phyloP scores from a whole-genome alignment of 352 stramenopile genomes.

The Phytopythium sindhum region DNA sequence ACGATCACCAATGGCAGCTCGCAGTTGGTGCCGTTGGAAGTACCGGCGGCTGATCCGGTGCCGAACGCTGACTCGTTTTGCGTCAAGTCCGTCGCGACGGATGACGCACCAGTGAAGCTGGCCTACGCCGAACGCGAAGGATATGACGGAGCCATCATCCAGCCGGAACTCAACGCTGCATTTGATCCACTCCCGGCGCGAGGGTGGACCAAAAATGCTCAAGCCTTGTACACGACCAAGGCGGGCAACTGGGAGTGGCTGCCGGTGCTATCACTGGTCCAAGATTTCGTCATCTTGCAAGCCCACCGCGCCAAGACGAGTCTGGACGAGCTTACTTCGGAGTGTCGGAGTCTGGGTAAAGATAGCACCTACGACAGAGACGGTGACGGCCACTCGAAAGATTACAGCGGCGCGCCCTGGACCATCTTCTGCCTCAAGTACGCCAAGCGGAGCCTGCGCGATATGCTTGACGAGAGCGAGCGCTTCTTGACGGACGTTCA shows the following conservation, averaged over 20 bases:
- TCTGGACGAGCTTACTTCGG: constrained; percentile 27
- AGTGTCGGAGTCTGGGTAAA: constrained; percentile 17
- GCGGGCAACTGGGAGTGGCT: constrained; percentile 24
- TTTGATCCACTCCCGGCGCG: constrained; percentile 29
- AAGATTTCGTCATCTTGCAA: constrained; percentile 34
- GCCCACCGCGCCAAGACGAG: constrained; percentile 16
- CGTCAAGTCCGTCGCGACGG: constrained; percentile 22
- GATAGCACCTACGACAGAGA: constrained; percentile 26
- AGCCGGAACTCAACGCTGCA: constrained; percentile 20
- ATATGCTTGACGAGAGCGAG: constrained; percentile 14
- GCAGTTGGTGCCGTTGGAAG: constrained; percentile 9
- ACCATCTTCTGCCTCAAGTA: constrained; percentile 46
- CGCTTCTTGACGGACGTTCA: constrained; percentile 29
- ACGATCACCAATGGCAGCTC: constrained; percentile 9
- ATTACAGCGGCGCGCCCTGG: constrained; percentile 38
- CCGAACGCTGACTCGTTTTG: constrained; percentile 23
- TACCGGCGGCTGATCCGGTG: constrained; percentile 8
- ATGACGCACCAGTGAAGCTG: constrained; percentile 28
- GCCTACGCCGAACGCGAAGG: constrained; percentile 31
- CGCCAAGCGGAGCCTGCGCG: constrained; percentile 21
- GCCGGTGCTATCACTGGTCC: constrained; percentile 22
- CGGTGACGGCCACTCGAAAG: constrained; percentile 41
- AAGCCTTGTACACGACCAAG: constrained; percentile 20
- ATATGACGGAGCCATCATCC: constrained; percentile 17
- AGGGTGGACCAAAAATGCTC: constrained; percentile 22